Evolutionary conservation across 2,329 filamentous ascomycete species (phyloP).

Genomic region (Byssoonygena ceratinophila): DNA sequence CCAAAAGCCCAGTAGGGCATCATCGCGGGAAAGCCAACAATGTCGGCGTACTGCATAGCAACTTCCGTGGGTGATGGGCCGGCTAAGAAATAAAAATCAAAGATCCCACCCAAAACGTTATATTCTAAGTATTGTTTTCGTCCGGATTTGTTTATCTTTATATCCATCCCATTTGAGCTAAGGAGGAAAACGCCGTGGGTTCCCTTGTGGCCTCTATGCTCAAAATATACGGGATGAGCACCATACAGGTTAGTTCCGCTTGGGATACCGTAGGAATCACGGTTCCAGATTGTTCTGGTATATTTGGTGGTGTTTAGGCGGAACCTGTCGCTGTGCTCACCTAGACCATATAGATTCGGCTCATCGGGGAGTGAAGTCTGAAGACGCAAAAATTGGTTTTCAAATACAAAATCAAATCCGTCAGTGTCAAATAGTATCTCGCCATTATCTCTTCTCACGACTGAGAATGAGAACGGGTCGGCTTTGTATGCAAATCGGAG

Average conservation of each 20-base stretch:
- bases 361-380: conserved; percentile 54
- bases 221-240: conserved; percentile 58
- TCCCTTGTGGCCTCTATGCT: conserved; percentile 47
- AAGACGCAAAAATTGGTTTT: conserved; percentile 62
- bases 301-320: conserved; percentile 55
- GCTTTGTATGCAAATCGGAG: conserved; percentile 44
- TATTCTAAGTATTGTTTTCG: conserved; percentile 61
- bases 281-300: conserved; percentile 53
- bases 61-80: conserved; percentile 47
- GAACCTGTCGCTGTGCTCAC: conserved; percentile 60
- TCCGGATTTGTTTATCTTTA: conserved; percentile 49
- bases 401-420: conserved; percentile 54
- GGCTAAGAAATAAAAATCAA: conserved; percentile 56
- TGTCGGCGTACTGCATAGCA: conserved; percentile 45
- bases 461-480: conserved; percentile 53
- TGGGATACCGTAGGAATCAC: conserved; percentile 51
- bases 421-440: conserved; percentile 52
- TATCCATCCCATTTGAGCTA: conserved; percentile 60
- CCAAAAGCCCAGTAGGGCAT: conserved; percentile 53
- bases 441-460: conserved; percentile 27
- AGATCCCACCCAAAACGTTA: conserved; percentile 59
- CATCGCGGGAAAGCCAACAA: conserved; percentile 45
- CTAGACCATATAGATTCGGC: conserved; percentile 61
- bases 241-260: conserved; percentile 54
- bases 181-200: conserved; percentile 54